Evolutionary conservation across 2,329 filamentous ascomycete genomes (phyloP), one percentile per base, ranked within the genome.

Genomic region (Ophiostoma tasmaniense): DNA sequence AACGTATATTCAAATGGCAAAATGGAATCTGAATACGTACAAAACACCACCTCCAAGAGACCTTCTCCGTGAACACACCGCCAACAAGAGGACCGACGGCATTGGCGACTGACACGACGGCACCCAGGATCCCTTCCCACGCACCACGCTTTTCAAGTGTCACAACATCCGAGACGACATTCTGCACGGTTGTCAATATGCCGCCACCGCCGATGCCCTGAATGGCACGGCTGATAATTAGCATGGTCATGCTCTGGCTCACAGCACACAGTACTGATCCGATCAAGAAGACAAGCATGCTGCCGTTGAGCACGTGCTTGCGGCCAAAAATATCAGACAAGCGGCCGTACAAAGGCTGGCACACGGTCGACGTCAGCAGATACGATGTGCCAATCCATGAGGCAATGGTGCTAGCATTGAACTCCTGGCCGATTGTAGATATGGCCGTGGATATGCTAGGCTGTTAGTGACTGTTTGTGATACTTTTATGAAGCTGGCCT

Each of bases 91-190:
- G 50, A 2, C 50, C 50, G 13, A 25, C 22, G 22, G 50, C 50
- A 25, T 55, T 55, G n/a, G 71, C 66, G 4, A 71, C 35, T 0
- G 71, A 67, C 8, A 72, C 71, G 3, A 72, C 69, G 0, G 67
- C 71, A 2, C 72, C 72, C 5, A 73, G 66, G 2, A 73, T 71
- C 5, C 72, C 71, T 30, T 73, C 68, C 13, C 68, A 73, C 5
- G 61, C 68, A 13, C 71, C 72, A 20, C 72, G 67, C 66, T 72
- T 55, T 3, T 72, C 59, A 1, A 73, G 67, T 1, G 72, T 70
- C 11, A 73, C 71, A 2, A 72, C 72, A 20, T 73, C 72, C 2
- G 71, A 70, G 4, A 68, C 68, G 7, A 71, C 67, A 25, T 69
- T 71, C 50, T 68, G 67, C 20, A 68, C 68, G 11, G 65, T 64